phyloP scores from a whole-genome alignment of 176 grass and related monocot species.

The Aegilops sharonensis region DNA sequence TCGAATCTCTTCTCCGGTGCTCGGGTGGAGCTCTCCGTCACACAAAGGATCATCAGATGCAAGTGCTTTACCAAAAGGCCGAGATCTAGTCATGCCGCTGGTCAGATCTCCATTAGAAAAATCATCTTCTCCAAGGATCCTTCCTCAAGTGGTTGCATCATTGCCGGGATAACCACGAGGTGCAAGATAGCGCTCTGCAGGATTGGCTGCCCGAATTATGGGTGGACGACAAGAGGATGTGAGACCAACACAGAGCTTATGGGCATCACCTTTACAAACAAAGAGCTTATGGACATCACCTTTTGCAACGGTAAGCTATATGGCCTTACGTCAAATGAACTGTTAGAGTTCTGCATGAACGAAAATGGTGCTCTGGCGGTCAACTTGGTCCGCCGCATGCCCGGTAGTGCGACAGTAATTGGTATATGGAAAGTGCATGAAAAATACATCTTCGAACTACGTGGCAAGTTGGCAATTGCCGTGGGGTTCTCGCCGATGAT shows the following conservation, averaged over 20 bases:
- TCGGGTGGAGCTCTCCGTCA: not conserved
- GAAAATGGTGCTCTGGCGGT: too few species aligned
- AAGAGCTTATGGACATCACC: too few species aligned
- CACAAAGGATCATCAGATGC: not conserved
- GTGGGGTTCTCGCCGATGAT: not conserved
- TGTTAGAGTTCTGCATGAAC: too few species aligned
- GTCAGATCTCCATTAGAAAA: not conserved
- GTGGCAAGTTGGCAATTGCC: not conserved
- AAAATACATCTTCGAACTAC: not conserved
- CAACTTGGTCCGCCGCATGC: too few species aligned
- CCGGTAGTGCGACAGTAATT: rapidly evolving
- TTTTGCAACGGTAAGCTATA: too few species aligned
- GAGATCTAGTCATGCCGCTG: not conserved
- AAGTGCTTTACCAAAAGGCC: not conserved
- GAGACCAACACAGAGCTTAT: too few species aligned
- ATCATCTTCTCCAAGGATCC: not conserved
- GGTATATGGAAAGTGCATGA: too few species aligned
- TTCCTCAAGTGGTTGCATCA: not conserved
- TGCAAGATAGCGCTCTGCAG: not conserved
- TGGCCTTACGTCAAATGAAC: too few species aligned
- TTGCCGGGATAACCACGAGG: not conserved
- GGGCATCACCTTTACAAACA: too few species aligned
- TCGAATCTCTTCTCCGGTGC: not conserved
- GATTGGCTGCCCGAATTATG: rapidly evolving
- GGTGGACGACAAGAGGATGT: not conserved